Base-by-base conservation (phyloP, 495 filamentous ascomycete genomes). In the Corynascus novoguineensis region DNA sequence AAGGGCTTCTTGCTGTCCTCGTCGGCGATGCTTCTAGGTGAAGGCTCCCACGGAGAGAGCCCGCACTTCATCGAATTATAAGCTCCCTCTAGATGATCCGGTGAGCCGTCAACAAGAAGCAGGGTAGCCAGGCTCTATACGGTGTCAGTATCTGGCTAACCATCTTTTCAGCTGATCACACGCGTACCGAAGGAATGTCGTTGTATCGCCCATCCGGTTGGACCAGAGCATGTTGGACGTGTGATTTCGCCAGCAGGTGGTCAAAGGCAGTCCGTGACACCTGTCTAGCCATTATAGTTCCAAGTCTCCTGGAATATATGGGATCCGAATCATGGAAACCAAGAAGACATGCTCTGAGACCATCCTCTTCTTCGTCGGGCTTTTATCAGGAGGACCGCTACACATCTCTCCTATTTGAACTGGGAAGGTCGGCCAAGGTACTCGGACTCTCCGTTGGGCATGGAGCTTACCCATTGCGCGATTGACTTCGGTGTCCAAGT, bases 221-320 rank as follows among this genome's bases (percentile, higher is more conserved):
- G 5, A 68, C 31, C 54, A 70, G 42, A 47, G 68, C 68, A 38
- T 66, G 63, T 19, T 62, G 45, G 14, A 68, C 68, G 45, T 70
- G 68, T 11, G 63, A 66, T 14, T 66, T 68, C 1, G 61, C 55
- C 12, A 70, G 51, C n/a, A 68, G 57, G 27, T 50, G 50, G 54
- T 68, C 61, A 22, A 70, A 70, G 27, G 49, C 51, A 19, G 59
- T 24, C 17, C 61, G 54, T 24, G 65, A 63, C 19, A 1, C 35
- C n/a, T 53, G 48, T 27, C 60, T 63, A 15, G 49, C 53, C 68
- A 63, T 68, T 9, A 34, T 41, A 12, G 19, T 7, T 6, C 41
- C 14, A 4, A 17, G 22, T 53, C 19, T 28, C 32, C 19, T 0
- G 3, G 19, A 7, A 8, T 5, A 45, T 14, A n/a, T 28, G 24